Evolutionary conservation across 2,329 filamentous ascomycete genomes (phyloP), one percentile per base, ranked within the genome.

Genomic region (Neofusicoccum ribis): DNA sequence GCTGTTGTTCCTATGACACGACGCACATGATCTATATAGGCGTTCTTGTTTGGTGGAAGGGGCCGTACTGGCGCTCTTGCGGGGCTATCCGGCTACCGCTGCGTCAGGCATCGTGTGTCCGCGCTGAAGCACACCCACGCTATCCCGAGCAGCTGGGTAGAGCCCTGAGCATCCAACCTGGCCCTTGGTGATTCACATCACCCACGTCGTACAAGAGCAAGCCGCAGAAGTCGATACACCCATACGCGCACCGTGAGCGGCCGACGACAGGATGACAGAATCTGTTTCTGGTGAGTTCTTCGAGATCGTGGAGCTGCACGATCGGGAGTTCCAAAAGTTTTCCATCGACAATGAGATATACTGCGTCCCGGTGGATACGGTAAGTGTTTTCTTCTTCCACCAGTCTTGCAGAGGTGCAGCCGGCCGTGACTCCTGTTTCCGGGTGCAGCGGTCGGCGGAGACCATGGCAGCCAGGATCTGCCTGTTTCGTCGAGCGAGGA

Each of bases 341-440:
- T 79, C 77, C 11, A 68, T 79, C 46, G 73, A 78, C 58, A 70
- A 75, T 34, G 64, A 67, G 36, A 75, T 79, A 68, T 79, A 79
- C 67, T 76, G 73, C 58, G 76, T 77, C 11, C 77, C 77, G 5
- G 74, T 78, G 44, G 76, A 75, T 66, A 70, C 72, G 63, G 73
- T 74, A 69, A 20, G 72, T 73, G 3, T 54, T 52, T 36, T 31
- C 37, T 37, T 31, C 54, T 34, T 46, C 39, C 23, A 3, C 20
- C 46, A 46, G 39, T 31, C 20, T 44, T 34, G 14, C 41, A 36
- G 3, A 31, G 8, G 54, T 2, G 41, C 1, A 14, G 39, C 54
- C 31, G 15, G 23, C 27, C 27, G 7, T 59, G 39, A 5, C 20
- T 39, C 36, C 49, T 41, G 27, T 12, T 63, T 20, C 9, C 31